Base-by-base conservation (phyloP, 176 grass and related monocot species). In the Lolium multiflorum region DNA sequence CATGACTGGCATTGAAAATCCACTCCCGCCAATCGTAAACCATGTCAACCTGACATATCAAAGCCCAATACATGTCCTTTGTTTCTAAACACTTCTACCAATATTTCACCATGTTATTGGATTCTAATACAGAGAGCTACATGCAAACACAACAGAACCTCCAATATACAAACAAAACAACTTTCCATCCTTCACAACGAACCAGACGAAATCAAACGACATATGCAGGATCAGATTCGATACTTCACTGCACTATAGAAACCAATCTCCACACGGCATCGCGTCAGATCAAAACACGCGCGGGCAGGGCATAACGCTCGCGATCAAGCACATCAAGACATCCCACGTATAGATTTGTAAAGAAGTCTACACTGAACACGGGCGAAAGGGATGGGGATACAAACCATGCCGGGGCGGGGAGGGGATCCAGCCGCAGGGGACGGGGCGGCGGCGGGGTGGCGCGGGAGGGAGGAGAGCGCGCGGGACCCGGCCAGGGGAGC, bases 351-450 rank as follows among this genome's bases (percentile, higher is more conserved):
- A 25, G 21, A 82, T 71, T 24, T 13, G 21, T 28, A 44, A 50
- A 35, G 31, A 52, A 58, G 7, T 22, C 16, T 6, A 51, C 28
- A 13, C 67, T 5, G 26, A 5, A 3, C 3, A n/a, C 10, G 26
- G 11, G 7, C 4, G 43, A 26, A 10, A 26, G 15, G 81, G 12
- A 20, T 26, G 13, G 37, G 75, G 21, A 44, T 77, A 60, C 77
- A 51, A 81, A 91, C 86, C 90, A 78, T 91, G 77, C 71, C 82
- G 82, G 84, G 77, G 52, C 60, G 54, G 14, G 21, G 31, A 61
- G 44, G 62, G 14, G 77, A 82, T 59, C 70, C 55, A 31, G 31
- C 70, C 10, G 81, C 51, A 8, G 31, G 62, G n/a, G 63, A 79
- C 50, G 63, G 62, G 38, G 75, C 35, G 63, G 81, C 1, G 58